A percentile compares a stretch with the other conserved stretches of the same genome.
phyloP scores from a whole-genome alignment of 139 green algal genomes.

The Diplosphaera chodatii region DNA sequence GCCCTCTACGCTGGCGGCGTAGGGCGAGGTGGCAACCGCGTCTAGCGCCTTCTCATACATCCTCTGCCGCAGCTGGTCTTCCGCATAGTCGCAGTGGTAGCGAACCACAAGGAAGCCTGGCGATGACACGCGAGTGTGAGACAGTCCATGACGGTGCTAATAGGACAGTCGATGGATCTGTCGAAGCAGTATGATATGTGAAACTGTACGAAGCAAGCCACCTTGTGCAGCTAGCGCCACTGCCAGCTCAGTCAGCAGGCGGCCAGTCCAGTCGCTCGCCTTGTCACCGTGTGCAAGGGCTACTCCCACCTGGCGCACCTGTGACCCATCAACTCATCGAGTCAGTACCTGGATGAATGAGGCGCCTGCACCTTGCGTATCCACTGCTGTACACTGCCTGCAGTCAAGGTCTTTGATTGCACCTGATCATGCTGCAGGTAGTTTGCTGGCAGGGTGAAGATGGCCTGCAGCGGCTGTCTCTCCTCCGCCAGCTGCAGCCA shows the following conservation, averaged over 20 bases:
- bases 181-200: too few relatives aligned
- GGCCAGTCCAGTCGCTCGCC: conserved; percentile 43
- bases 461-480: conserved; percentile 17
- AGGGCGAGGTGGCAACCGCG: conserved; percentile 46
- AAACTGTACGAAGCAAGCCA: too few relatives aligned
- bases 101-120: conserved; percentile 59
- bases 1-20: conserved; percentile 32
- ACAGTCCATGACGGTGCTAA: too few relatives aligned
- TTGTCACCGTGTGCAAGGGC: conserved; percentile 58
- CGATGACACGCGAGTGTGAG: not conserved
- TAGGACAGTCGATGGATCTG: too few relatives aligned
- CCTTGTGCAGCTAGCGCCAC: conserved; percentile 33
- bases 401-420: too few relatives aligned
- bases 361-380: too few relatives aligned
- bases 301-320: conserved; percentile 41
- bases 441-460: conserved; percentile 36
- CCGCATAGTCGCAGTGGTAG: conserved; percentile 40
- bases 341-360: too few relatives aligned
- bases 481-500: conserved; percentile 22
- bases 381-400: too few relatives aligned
- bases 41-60: conserved; percentile 62
- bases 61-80: conserved; percentile 54
- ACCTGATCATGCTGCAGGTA: conserved; percentile 36
- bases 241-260: conserved; percentile 43
- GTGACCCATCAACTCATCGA: too few relatives aligned